Conservation (phyloP, 2,329 filamentous ascomycete genomes). For the Mollisia scopiformis region DNA sequence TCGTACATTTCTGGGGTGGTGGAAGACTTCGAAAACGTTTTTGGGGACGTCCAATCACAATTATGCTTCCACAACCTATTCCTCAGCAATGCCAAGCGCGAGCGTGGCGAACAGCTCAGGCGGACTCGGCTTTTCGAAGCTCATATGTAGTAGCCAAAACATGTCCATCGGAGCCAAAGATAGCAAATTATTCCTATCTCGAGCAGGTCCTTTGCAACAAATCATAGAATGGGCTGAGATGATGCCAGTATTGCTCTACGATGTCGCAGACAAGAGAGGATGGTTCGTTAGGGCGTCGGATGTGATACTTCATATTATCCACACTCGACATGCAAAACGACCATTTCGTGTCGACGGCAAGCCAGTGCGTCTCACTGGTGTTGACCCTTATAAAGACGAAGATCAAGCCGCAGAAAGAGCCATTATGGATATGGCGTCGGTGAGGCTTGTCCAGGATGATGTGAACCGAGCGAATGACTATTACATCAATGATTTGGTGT, state of each 20-base stretch:
- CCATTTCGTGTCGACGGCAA: not conserved
- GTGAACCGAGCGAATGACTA: not conserved
- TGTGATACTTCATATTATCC: conserved; percentile 4
- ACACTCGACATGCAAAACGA: not conserved
- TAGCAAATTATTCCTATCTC: not conserved
- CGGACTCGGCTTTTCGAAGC: conserved; percentile 1
- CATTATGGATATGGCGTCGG: not conserved
- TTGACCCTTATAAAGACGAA: not conserved
- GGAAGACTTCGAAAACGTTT: conserved; percentile 12
- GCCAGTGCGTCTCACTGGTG: not conserved
- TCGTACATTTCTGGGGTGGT: conserved; percentile 23
- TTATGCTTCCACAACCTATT: conserved; percentile 6
- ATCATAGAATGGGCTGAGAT: conserved; percentile 1
- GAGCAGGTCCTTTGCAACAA: not conserved
- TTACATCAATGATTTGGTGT: conserved; percentile 7
- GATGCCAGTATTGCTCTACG: conserved; percentile 9
- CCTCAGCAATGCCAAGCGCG: not conserved
- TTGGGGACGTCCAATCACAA: conserved; percentile 11
- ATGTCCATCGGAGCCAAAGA: conserved; percentile 3
- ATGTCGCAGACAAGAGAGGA: not conserved
- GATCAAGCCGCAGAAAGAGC: not conserved
- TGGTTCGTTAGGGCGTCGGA: conserved; percentile 5
- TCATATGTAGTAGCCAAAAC: not conserved
- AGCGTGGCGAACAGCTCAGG: not conserved
- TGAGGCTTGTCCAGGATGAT: not conserved